Base-by-base conservation (phyloP, 73 alveolate species). In the Symbiodinium pilosum region DNA sequence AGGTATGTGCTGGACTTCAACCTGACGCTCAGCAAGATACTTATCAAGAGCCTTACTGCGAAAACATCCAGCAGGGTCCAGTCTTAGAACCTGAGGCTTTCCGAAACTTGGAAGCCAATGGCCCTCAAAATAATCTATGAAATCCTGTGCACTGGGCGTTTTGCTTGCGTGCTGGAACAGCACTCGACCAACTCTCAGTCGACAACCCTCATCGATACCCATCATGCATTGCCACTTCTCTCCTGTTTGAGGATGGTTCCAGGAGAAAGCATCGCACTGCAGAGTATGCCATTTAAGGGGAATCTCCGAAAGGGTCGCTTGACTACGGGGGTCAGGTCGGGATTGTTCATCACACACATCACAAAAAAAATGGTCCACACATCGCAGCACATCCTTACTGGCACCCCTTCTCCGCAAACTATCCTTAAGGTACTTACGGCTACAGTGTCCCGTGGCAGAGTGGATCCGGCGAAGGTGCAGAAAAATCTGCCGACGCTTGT, bases 1-100 rank as follows among this genome's bases (percentile, higher is more conserved):
- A 0, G 93, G 93, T 47, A 86, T 86, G 52, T 14, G 30, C 3
- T 86, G 83, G 12, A 47, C 36, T 54, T 32, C 39, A 4, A 86
- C 39, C 8, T 36, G 51, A 3, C 69, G 43, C 0, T 47, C 51
- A 1, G 36, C 3, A 0, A 86, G 26, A 28, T 51, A 47, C 16
- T 32, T 0, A 26, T 86, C 93, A 0, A 86, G 43, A 1, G 4
- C 26, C 4, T 34, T 43, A 26, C 93, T 86, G 0, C 51, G 39
- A 14, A 44, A 86, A 1, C 83, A 41, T 5, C 93, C 93, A 4
- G 83, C 93, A 7, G 93, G 81, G 11, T 86, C 93, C 44, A 86
- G 39, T 24, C 93, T 54, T 1, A 86, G 0, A 0, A 11, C 39
- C 0, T n/a, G 28, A 21, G 93, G 93, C 0, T 44, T 43, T 7